phyloP scores from a whole-genome alignment of 495 filamentous ascomycete species.

The Daldinia caldariorum region DNA sequence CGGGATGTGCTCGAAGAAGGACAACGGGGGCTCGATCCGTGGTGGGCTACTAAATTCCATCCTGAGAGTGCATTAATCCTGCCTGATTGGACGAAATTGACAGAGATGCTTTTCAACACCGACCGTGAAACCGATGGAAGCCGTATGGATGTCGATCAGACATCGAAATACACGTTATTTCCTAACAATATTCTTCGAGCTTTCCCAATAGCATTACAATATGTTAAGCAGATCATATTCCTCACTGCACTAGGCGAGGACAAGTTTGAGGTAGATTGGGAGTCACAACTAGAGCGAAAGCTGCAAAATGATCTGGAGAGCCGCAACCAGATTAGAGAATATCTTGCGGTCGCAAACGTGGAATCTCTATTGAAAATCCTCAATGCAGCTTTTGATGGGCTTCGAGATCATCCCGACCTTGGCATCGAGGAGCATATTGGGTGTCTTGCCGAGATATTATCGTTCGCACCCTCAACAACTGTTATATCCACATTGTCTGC shows the following conservation, averaged over 20 bases:
- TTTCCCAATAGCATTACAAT: conserved; percentile 72
- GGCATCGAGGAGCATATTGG: conserved; percentile 62
- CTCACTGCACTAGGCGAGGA: conserved; percentile 72
- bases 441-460: conserved; percentile 73
- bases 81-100: conserved; percentile 61
- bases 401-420: conserved; percentile 44
- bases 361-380: conserved; percentile 44
- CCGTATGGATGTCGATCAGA: conserved; percentile 42
- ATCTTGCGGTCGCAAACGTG: conserved; percentile 42
- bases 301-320: conserved; percentile 71
- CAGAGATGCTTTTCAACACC: conserved; percentile 54
- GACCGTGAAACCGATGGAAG: conserved; percentile 29
- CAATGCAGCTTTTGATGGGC: conserved; percentile 45
- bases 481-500: conserved; percentile 61
- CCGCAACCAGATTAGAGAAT: conserved; percentile 65
- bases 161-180: conserved; percentile 49
- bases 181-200: conserved; percentile 58
- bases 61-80: conserved; percentile 49
- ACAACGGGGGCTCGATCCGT: conserved; percentile 77
- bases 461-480: conserved; percentile 64
- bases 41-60: conserved; percentile 56
- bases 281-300: conserved; percentile 75
- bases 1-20: conserved; percentile 91
- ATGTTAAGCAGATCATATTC: conserved; percentile 77
- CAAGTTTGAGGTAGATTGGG: conserved; percentile 84